Evolutionary conservation across 495 filamentous ascomycete species (phyloP), one percentile per base, ranked within the genome.

Genomic region (Xeromyces bisporus): DNA sequence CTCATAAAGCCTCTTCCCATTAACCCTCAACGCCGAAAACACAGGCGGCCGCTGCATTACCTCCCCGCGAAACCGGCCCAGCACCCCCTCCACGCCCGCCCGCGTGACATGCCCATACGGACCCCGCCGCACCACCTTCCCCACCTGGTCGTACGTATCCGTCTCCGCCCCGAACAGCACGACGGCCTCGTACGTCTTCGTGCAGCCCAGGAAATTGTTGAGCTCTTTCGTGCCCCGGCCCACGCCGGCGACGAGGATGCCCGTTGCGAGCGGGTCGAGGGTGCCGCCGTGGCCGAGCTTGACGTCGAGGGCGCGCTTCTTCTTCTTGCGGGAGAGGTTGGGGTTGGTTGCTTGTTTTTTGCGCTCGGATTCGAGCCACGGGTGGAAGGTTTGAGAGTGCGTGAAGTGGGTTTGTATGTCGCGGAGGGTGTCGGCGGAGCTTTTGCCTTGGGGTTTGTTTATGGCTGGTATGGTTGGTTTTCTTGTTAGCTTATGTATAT

Each of bases 271-370:
- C 2, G 89, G 89, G 44, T 99, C 89, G 3, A 99, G 67, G 0
- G 89, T 99, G 18, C 89, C 89, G 20, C 91, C 89, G 57, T 99
- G 89, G 12, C 89, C 89, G 42, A 96, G 77, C 60, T 99, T 99
- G 37, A 96, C 76, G 35, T 80, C 65, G 6, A 78, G 36, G 0
- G 64, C 54, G 21, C 57, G 42, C 52, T 72, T 73, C 42, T 64
- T 56, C 13, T 68, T 67, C 24, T 60, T 58, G 16, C 61, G 62
- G 48, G 76, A 67, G 45, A 51, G 63, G 6, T 58, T 49, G 14
- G 46, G 60, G 39, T 87, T 71, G 5, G 51, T 42, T 1, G 54
- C 46, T 24, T 73, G 69, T 2, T 39, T 47, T 0, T 43, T 50
- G 10, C 44, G 57, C 42, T 87, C 80, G 13, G 59, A 45, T 3